Percentiles rank a stretch among this genome's conserved stretches.
These are phyloP conservation scores for Aurinia saxatilis DNA, from an alignment of 345 rosid species.

Conservation along the genomic window DNA sequence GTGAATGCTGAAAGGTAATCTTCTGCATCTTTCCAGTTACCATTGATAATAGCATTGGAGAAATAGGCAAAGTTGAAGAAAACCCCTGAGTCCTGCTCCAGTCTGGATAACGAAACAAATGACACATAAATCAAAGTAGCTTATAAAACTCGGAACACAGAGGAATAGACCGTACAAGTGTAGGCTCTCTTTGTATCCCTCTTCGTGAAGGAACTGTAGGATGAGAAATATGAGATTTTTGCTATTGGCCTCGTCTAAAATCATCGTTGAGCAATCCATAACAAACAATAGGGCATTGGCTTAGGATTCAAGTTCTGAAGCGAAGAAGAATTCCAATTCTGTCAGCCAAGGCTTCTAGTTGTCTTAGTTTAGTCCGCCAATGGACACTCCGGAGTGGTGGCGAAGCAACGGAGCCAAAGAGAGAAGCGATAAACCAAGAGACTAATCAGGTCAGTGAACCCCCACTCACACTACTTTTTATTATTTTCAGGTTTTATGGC, in stretches of 20 bases:
- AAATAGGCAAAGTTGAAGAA: conserved; percentile 28
- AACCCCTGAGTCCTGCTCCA: conserved; percentile 34
- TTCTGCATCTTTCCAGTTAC: conserved; percentile 33
- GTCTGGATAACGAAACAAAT: conserved; percentile 11
- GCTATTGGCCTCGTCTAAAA: conserved; percentile 17
- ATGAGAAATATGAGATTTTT: conserved; percentile 23
- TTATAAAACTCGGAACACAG: neutral
- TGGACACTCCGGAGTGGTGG: conserved; percentile 1
- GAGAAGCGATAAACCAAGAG: no score
- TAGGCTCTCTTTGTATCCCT: conserved; percentile 19
- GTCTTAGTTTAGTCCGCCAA: conserved; percentile 27
- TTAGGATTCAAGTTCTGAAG: conserved; percentile 7
- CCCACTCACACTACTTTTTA: no score
- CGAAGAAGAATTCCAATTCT: conserved; percentile 4
- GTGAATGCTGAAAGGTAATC: conserved; percentile 35
- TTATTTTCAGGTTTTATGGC: no score
- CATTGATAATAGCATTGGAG: conserved; percentile 7
- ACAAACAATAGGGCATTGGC: no score
- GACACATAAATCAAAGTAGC: neutral
- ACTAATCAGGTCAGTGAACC: no score
- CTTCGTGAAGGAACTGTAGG: conserved; percentile 27
- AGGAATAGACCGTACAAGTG: conserved; percentile 19
- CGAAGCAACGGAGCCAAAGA: no score
- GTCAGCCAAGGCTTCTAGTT: conserved; percentile 1
- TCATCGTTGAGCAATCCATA: conserved; percentile 13